Conservation (phyloP, 177 flowering plant genomes). For the Vitis hybrid region DNA sequence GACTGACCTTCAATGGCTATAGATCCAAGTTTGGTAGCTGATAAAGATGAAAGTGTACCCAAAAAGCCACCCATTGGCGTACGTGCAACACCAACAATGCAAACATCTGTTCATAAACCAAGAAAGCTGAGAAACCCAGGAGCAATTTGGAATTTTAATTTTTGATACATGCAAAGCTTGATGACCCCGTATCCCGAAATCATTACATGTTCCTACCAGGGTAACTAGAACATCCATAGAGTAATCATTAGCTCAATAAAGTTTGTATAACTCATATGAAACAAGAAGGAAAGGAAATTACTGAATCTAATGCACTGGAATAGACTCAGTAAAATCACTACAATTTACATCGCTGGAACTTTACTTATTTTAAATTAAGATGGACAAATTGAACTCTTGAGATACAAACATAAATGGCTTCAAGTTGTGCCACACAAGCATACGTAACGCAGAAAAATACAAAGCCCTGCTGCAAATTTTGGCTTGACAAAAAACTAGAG, state of each 20-base stretch:
- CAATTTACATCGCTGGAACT: too few species aligned
- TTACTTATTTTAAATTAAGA: neutral
- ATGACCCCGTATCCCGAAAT: neutral
- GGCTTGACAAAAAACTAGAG: too few species aligned
- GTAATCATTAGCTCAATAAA: neutral
- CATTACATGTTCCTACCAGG: neutral
- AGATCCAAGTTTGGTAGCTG: conserved; percentile 48
- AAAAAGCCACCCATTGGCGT: conserved; percentile 52
- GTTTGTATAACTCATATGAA: neutral
- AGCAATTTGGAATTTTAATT: too few species aligned
- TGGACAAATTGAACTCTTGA: neutral
- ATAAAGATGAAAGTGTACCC: conserved; percentile 37
- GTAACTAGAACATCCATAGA: neutral
- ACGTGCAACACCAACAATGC: conserved; percentile 51
- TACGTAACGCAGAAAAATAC: neutral
- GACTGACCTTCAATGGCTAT: conserved; percentile 35
- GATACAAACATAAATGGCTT: neutral
- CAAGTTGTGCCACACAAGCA: neutral
- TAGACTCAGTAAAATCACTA: neutral
- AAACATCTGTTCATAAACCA: conserved; percentile 32
- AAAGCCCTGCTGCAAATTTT: neutral
- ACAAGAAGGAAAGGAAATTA: neutral
- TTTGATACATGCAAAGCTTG: too few species aligned
- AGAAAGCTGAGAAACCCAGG: neutral
- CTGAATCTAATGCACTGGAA: neutral